A percentile compares a stretch with the other conserved stretches of the same genome.
These are phyloP conservation scores for Cubamyces sp. DNA, from an alignment of 768 basidiomycete genomes.

Conservation along the genomic window DNA sequence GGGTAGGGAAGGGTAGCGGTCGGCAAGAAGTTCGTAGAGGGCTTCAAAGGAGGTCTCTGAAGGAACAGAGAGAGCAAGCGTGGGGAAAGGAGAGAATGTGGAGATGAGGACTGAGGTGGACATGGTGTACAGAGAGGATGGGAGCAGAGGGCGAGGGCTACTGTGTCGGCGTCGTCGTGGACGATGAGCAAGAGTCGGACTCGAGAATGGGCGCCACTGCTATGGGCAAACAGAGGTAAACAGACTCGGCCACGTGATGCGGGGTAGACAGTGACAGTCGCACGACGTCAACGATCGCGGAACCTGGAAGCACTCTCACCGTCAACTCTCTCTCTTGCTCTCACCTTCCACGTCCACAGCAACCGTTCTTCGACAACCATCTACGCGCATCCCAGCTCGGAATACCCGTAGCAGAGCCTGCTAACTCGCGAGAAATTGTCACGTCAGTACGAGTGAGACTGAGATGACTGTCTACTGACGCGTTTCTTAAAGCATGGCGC, in stretches of 20 bases:
- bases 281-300: slow-evolving; percentile 4
- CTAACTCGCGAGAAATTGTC: too few species aligned
- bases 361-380: neutral
- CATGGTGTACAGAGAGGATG: slow-evolving; percentile 40
- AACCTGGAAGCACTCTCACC: neutral
- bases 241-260: slow-evolving; percentile 12
- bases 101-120: slow-evolving; percentile 58
- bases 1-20: slow-evolving; percentile 54
- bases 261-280: slow-evolving; percentile 5
- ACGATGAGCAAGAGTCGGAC: slow-evolving; percentile 2
- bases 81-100: slow-evolving; percentile 63
- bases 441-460: too few species aligned
- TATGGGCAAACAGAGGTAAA: slow-evolving; percentile 3
- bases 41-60: slow-evolving; percentile 44
- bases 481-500: slow-evolving; percentile 14
- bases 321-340: neutral
- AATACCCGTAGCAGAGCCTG: too few species aligned
- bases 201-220: neutral
- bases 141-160: neutral
- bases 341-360: neutral
- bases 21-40: slow-evolving; percentile 47
- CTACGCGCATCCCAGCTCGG: too few species aligned
- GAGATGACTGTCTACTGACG: neutral
- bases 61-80: slow-evolving; percentile 52
- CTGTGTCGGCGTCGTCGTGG: neutral